These are phyloP conservation scores for Sclerotinia trifoliorum DNA, from an alignment of 2,329 filamentous ascomycete species.

Conservation along the genomic window DNA sequence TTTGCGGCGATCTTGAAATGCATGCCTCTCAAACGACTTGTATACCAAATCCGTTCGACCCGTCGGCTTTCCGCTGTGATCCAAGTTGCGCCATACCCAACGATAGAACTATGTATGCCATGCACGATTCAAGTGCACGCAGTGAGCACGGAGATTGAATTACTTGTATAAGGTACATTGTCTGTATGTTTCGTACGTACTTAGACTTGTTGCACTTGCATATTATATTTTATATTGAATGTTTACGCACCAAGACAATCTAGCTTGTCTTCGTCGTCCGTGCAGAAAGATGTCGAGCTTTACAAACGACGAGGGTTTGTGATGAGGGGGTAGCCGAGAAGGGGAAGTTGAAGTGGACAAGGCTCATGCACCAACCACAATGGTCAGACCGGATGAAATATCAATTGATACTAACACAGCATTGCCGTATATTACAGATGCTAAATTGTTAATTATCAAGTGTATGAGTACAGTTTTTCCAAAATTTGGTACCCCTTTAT, in stretches of 20 bases:
- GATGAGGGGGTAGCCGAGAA: conserved; percentile 11
- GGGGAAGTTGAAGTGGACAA: neutral
- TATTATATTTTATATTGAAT: conserved; percentile 5
- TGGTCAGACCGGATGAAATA: conserved; percentile 17
- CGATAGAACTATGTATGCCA: conserved; percentile 4
- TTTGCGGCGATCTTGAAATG: neutral
- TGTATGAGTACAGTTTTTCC: neutral
- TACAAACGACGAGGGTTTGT: neutral
- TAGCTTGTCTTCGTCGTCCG: neutral
- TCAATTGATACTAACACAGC: conserved; percentile 13
- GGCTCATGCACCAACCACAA: conserved; percentile 12
- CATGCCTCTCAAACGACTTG: neutral
- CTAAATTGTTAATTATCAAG: neutral
- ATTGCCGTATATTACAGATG: conserved; percentile 11
- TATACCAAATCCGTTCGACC: conserved; percentile 1
- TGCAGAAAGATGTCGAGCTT: neutral
- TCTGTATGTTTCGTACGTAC: neutral
- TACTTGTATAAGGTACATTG: neutral
- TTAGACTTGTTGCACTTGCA: conserved; percentile 1
- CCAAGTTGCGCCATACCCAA: conserved; percentile 2
- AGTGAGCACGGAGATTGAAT: neutral
- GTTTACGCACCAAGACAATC: conserved; percentile 4
- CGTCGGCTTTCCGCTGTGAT: conserved; percentile 8
- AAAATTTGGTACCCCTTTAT: neutral
- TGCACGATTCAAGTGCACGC: conserved; percentile 1